phyloP scores from a whole-genome alignment of 1,284 basidiomycete species.

The Psilocybe mexicana region DNA sequence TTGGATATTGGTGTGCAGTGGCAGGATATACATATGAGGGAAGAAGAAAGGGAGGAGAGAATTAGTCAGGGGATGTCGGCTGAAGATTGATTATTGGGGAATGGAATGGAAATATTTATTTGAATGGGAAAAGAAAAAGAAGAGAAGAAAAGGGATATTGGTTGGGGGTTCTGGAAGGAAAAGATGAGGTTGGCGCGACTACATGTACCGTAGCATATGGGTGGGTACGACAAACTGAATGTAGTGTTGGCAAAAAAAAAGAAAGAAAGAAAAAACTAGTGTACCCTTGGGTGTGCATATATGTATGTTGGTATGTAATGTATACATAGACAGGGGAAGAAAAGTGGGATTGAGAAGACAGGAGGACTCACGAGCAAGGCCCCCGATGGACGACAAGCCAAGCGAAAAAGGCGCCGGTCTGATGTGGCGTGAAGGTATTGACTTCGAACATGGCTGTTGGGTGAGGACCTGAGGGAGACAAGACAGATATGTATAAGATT shows the following conservation, averaged over 20 bases:
- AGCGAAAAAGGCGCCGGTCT: conserved; percentile 65
- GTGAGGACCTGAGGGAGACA: conserved; percentile 47
- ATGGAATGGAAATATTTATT: too few relatives aligned
- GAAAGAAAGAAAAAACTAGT: neutral
- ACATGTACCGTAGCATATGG: too few relatives aligned
- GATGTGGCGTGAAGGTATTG: conserved; percentile 64
- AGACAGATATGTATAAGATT: neutral
- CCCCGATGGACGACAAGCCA: conserved; percentile 67
- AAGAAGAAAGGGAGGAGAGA: too few relatives aligned
- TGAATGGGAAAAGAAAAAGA: too few relatives aligned
- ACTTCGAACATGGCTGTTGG: conserved; percentile 72
- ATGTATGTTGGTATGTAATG: too few relatives aligned
- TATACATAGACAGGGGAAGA: neutral
- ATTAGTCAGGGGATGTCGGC: too few relatives aligned
- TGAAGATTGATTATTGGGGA: too few relatives aligned
- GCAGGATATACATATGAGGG: too few relatives aligned
- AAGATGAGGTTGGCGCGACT: conserved; percentile 2
- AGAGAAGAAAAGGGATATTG: too few relatives aligned
- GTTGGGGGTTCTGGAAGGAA: neutral
- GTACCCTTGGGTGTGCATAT: neutral
- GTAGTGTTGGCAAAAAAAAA: too few relatives aligned
- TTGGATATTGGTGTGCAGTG: too few relatives aligned
- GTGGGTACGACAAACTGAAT: neutral
- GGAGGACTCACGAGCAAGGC: conserved; percentile 57
- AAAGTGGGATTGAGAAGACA: neutral